These are phyloP conservation scores for Camelina hispida DNA, from an alignment of 345 rosid genomes.

Conservation along the genomic window DNA sequence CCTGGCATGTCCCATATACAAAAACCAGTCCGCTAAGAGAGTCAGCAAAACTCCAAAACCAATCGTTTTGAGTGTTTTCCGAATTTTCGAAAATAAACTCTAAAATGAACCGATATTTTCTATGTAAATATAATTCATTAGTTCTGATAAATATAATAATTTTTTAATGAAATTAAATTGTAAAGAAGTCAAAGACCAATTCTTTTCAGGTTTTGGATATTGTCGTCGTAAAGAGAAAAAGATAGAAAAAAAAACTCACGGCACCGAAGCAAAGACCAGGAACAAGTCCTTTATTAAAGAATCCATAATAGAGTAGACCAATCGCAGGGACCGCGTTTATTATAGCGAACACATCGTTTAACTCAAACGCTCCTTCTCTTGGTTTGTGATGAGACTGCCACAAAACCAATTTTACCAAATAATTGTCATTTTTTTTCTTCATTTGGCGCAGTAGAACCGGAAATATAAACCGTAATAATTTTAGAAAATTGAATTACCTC, in stretches of 20 bases:
- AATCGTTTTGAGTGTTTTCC: background rate
- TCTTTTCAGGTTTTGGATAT: background rate
- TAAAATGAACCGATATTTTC: no score
- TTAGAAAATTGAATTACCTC: slow-evolving; percentile 50
- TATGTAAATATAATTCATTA: no score
- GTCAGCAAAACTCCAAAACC: background rate
- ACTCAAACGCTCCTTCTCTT: slow-evolving; percentile 88
- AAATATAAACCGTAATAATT: no score
- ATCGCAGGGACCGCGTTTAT: slow-evolving; percentile 89
- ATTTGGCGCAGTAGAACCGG: background rate
- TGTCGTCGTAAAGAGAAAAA: background rate
- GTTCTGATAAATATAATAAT: no score
- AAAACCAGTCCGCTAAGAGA: background rate
- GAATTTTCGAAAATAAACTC: no score
- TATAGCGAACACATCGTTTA: slow-evolving; percentile 90
- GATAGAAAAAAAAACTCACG: slow-evolving; percentile 50
- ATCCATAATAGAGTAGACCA: slow-evolving; percentile 71
- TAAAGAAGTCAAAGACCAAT: slow-evolving; percentile 12
- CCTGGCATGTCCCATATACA: slow-evolving; percentile 44
- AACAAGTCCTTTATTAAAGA: slow-evolving; percentile 76
- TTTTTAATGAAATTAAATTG: no score
- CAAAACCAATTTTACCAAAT: background rate
- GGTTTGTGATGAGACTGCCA: slow-evolving; percentile 91
- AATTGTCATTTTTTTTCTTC: background rate
- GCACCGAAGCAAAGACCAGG: slow-evolving; percentile 96